Evolutionary conservation across 495 filamentous ascomycete species (phyloP), one percentile per base, ranked within the genome.

Genomic region (Cercophora sp.): DNA sequence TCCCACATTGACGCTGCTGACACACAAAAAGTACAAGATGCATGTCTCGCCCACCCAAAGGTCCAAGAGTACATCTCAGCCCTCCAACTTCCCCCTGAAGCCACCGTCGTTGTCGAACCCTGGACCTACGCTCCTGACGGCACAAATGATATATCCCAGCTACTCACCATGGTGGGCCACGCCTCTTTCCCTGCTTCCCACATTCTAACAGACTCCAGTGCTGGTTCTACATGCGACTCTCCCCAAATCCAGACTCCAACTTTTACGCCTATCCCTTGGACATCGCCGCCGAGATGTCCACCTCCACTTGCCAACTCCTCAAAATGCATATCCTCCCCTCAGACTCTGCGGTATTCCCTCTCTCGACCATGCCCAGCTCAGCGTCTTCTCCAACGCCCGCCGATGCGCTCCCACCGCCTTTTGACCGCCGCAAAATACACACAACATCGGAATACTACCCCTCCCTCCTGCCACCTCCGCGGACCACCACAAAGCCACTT

Each of bases 221-320:
- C 62, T 86, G 84, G 61, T 71, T 87, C 22, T 87, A 87, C 66
- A 68, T 83, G 55, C 68, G 76, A 26, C 74, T 83, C 53, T 76
- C 80, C 6, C 49, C 61, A 5, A 79, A 85, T 52, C 64, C 65
- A 11, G 84, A 87, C 53, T 78, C 76, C 36, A 90, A 90, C 62
- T 84, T 90, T 56, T 93, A 93, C 63, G 85, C 86, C 0, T 75
- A 85, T 27, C 88, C 88, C 0, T 76, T 89, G 53, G 74, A 81
- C 18, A 84, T 93, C 54, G 88, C 83, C 5, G 87, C 87, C 0
- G 86, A 91, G 20, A 76, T 93, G 43, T 80, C 82, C 54, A n/a
- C n/a, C n/a, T 77, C 75, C 1, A 74, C 77, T 24, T 77, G 75
- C 61, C 72, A 84, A 44, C 79, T 93, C 3, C 79, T 79, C 57